Percentiles rank a stretch among this genome's conserved stretches.
Evolutionary conservation across 192 early-diverging fungal genomes (phyloP).

Genomic region (Entophlyctis luteolus): DNA sequence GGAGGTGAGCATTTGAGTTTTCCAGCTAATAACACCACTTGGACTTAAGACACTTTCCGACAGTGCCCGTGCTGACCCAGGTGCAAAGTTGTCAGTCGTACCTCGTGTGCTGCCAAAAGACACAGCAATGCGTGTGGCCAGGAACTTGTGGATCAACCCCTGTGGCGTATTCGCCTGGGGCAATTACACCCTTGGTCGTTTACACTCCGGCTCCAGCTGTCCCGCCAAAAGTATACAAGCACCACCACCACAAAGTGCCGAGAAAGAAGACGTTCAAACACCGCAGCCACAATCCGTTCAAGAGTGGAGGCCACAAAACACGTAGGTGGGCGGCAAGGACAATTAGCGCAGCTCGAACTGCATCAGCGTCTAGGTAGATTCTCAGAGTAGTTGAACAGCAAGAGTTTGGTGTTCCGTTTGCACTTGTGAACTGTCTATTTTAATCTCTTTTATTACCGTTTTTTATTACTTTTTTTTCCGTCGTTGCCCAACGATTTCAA

Average conservation of each 20-base stretch:
- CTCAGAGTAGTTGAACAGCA: too few relatives aligned
- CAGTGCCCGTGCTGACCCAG: background rate
- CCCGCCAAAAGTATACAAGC: background rate
- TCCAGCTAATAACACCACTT: background rate
- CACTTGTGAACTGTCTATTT: too few relatives aligned
- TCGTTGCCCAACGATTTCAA: too few relatives aligned
- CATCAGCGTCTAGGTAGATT: too few relatives aligned
- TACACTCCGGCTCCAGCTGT: background rate
- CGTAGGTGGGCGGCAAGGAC: background rate
- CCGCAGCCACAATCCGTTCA: conserved; percentile 9
- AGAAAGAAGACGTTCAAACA: background rate
- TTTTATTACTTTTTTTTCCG: too few relatives aligned
- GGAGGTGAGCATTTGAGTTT: background rate
- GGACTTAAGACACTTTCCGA: background rate
- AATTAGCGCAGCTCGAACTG: too few relatives aligned
- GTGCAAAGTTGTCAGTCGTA: background rate
- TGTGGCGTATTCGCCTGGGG: background rate
- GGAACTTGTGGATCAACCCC: background rate
- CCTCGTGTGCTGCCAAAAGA: background rate
- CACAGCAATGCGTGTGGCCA: background rate
- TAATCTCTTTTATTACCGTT: too few relatives aligned
- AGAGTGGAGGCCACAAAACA: conserved; percentile 1
- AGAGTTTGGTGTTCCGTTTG: too few relatives aligned
- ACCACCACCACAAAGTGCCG: background rate
- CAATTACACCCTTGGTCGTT: background rate